phyloP scores from a whole-genome alignment of 225 moss, liverwort and hornwort species.

The Physcomitrium patens region DNA sequence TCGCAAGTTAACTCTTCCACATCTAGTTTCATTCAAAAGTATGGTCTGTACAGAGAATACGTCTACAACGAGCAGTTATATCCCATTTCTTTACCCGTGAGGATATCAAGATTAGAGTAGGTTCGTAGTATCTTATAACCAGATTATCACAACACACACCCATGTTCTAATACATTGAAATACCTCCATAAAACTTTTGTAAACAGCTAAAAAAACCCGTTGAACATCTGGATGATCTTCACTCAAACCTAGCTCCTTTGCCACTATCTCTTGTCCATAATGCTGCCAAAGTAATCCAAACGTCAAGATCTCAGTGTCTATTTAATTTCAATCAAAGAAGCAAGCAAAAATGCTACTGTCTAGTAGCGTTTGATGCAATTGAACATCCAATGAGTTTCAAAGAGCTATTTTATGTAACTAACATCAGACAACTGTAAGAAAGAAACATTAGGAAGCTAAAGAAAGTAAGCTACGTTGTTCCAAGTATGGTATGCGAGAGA shows the following conservation, averaged over 20 bases:
- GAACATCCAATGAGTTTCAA: not conserved
- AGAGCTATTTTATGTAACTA: not conserved
- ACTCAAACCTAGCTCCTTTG: conserved; percentile 76
- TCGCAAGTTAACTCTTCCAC: too few relatives aligned
- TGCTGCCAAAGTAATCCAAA: conserved; percentile 40
- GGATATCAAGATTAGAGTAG: not conserved
- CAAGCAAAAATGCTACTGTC: not conserved
- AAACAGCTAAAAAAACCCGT: conserved; percentile 85
- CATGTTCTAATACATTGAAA: not conserved
- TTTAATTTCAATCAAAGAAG: not conserved
- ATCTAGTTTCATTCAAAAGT: not conserved
- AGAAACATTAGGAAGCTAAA: not conserved
- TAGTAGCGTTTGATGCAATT: not conserved
- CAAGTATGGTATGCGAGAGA: not conserved
- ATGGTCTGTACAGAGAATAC: not conserved
- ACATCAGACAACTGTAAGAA: not conserved
- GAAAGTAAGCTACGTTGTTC: not conserved
- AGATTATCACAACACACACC: not conserved
- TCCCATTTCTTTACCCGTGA: not conserved
- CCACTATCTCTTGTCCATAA: conserved; percentile 54
- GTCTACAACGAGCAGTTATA: not conserved
- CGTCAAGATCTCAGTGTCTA: not conserved
- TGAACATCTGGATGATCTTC: conserved; percentile 76
- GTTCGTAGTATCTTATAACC: not conserved
- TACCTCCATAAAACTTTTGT: conserved; percentile 98